Evolutionary conservation across 2,329 filamentous ascomycete species (phyloP), one percentile per base, ranked within the genome.

Genomic region (Neofusicoccum kwambonambiense): DNA sequence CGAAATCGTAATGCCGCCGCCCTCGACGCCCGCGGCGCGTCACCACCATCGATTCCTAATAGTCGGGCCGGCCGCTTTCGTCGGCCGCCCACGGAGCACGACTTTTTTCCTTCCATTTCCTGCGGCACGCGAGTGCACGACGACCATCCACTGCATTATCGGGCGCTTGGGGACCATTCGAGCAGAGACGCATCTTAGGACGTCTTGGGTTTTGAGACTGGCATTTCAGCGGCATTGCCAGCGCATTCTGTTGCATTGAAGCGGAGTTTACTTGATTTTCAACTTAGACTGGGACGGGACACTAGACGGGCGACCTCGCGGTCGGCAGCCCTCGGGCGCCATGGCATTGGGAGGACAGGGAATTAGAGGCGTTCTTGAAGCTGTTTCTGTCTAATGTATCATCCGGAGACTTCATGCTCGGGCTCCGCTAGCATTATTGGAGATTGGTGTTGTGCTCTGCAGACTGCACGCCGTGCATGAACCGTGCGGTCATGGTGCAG

Each of bases 1-100:
- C 54, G 45, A 12, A 11, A 15, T 27, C 56, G 42, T 34, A 35
- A 60, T 47, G 54, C 54, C 54, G 54, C 52, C 52, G 42, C 19
- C 34, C 51, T 44, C 50, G 34, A 56, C 51, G 51, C 9, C 31
- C 35, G 19, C 19, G 19, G 19, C 19, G 19, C 19, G 13, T 44
- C 15, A 45, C 17, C 31, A 52, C 13, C 50, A 34, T 37, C 27
- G 4, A 60, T 44, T 60, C 56, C 56, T 60, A 47, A 60, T 60
- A 60, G 37, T 47, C 56, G 56, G 56, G 35, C 56, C 56, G 56
- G 56, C 42, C 19, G 19, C 41, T 39, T 45, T 35, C 39, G 27
- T 15, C 56, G 56, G 56, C 56, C 22, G 56, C 37, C 35, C 56
- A 60, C 56, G 56, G 56, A 47, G 56, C 56, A 60, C 56, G 56